These are phyloP conservation scores for Nakazawaea siamensis DNA, from an alignment of 805 yeast genomes.

Conservation along the genomic window DNA sequence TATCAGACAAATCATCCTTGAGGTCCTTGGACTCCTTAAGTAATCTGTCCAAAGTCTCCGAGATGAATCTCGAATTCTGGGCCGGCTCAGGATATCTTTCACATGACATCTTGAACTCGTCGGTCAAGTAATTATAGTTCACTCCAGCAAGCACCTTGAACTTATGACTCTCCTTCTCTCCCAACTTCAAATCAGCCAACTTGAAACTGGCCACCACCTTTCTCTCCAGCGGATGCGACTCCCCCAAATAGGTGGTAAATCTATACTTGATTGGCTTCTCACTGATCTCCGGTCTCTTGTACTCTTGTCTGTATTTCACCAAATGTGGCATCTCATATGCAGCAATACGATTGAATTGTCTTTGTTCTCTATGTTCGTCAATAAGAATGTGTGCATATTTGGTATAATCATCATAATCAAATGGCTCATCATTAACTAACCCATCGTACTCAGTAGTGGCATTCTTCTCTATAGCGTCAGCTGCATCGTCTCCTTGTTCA, in stretches of 20 bases:
- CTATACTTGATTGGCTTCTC: slow-evolving; percentile 55
- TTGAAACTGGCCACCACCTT: slow-evolving; percentile 57
- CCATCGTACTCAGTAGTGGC: slow-evolving; percentile 24
- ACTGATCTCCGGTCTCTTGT: slow-evolving; percentile 35
- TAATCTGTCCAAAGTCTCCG: slow-evolving; percentile 54
- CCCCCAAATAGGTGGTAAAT: slow-evolving; percentile 70
- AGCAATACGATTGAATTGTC: slow-evolving; percentile 72
- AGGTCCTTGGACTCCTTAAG: slow-evolving; percentile 57
- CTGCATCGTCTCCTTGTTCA: slow-evolving; percentile 32
- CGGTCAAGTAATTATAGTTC: slow-evolving; percentile 58
- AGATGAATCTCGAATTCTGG: slow-evolving; percentile 74
- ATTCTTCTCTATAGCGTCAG: slow-evolving; percentile 27
- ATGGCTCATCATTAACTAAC: slow-evolving; percentile 26
- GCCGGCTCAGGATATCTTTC: slow-evolving; percentile 67
- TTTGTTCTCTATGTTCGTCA: slow-evolving; percentile 63
- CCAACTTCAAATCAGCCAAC: slow-evolving; percentile 45
- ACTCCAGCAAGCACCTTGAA: slow-evolving; percentile 72
- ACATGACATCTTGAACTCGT: slow-evolving; percentile 55
- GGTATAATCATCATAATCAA: slow-evolving; percentile 58
- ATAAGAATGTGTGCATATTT: slow-evolving; percentile 64
- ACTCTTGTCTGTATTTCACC: slow-evolving; percentile 65
- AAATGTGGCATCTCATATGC: slow-evolving; percentile 90
- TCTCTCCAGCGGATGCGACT: slow-evolving; percentile 57
- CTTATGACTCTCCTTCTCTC: slow-evolving; percentile 53
- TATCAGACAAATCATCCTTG: slow-evolving; percentile 56